phyloP scores from a whole-genome alignment of 495 filamentous ascomycete species.

The Neurospora hispaniola region DNA sequence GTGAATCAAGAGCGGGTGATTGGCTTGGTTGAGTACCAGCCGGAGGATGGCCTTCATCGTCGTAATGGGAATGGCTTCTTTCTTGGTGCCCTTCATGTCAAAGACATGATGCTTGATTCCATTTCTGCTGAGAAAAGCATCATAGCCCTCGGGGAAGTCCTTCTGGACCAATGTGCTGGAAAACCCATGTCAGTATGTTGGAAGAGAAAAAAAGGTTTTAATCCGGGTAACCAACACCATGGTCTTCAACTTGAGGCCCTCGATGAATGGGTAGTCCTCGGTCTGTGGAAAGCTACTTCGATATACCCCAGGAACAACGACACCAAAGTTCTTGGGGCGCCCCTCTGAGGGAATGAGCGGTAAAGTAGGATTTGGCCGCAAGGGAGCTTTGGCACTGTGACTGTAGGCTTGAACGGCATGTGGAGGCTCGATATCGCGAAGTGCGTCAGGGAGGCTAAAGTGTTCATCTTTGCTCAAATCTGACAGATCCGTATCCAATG shows the following conservation, averaged over 20 bases:
- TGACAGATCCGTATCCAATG: not conserved
- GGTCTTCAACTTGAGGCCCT: constrained; percentile 55
- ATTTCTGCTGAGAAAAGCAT: constrained; percentile 48
- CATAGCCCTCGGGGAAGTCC: constrained; percentile 44
- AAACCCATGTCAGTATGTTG: constrained; percentile 10
- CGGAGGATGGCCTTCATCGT: constrained; percentile 54
- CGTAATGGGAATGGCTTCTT: constrained; percentile 46
- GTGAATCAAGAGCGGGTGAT: constrained; percentile 71
- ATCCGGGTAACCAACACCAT: constrained; percentile 48
- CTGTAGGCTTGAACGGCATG: not conserved
- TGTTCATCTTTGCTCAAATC: not conserved
- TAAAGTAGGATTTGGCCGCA: not conserved
- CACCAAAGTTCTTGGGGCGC: constrained; percentile 55
- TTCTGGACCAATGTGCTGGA: constrained; percentile 65
- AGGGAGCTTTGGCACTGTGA: not conserved
- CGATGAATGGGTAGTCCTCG: constrained; percentile 54
- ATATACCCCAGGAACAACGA: constrained; percentile 57
- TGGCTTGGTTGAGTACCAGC: constrained; percentile 51
- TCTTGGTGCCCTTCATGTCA: constrained; percentile 69
- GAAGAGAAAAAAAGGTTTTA: not conserved
- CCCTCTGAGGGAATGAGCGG: constrained; percentile 10
- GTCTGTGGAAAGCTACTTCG: constrained; percentile 63
- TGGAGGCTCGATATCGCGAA: constrained; percentile 1
- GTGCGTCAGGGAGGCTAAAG: not conserved
- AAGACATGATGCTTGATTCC: constrained; percentile 59